Percentiles rank a stretch among this genome's conserved stretches.
These are phyloP conservation scores for Petunia axillaris DNA, from an alignment of 257 asterid species.

Conservation along the genomic window DNA sequence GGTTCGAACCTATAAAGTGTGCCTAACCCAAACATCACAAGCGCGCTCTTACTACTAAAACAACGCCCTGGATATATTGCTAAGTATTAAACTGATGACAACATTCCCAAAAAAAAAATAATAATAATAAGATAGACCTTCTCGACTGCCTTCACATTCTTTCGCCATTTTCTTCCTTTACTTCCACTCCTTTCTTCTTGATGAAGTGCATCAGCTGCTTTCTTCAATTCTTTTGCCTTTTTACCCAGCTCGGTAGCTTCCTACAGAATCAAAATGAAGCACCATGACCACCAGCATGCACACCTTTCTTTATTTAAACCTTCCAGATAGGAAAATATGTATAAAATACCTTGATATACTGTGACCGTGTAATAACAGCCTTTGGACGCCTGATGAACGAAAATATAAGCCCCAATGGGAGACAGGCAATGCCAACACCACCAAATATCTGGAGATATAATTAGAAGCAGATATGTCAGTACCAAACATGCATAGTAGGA, in stretches of 20 bases:
- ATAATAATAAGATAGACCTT: slow-evolving; percentile 51
- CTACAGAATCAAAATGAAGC: slow-evolving; percentile 46
- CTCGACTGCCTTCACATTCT: slow-evolving; percentile 92
- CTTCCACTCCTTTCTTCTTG: slow-evolving; percentile 93
- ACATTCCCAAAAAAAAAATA: background rate
- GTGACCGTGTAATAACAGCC: slow-evolving; percentile 99
- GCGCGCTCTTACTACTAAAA: background rate
- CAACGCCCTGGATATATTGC: background rate
- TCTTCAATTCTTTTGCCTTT: slow-evolving; percentile 89
- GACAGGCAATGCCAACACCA: slow-evolving; percentile 98
- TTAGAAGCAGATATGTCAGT: slow-evolving; percentile 32
- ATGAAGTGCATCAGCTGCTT: slow-evolving; percentile 92
- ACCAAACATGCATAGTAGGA: slow-evolving; percentile 22
- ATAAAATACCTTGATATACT: slow-evolving; percentile 84
- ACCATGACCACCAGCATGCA: slow-evolving; percentile 20
- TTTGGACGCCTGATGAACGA: slow-evolving; percentile 96
- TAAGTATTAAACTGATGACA: background rate
- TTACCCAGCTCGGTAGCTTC: slow-evolving; percentile 98
- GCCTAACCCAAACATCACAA: too few species aligned
- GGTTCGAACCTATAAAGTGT: too few species aligned
- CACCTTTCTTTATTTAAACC: background rate
- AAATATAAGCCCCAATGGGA: slow-evolving; percentile 90
- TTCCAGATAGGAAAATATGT: background rate
- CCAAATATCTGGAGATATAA: slow-evolving; percentile 79
- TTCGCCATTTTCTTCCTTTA: slow-evolving; percentile 99